A percentile compares a stretch with the other conserved stretches of the same genome.
These are phyloP conservation scores for Collybiopsis confluens DNA, from an alignment of 768 basidiomycete genomes.

Conservation along the genomic window DNA sequence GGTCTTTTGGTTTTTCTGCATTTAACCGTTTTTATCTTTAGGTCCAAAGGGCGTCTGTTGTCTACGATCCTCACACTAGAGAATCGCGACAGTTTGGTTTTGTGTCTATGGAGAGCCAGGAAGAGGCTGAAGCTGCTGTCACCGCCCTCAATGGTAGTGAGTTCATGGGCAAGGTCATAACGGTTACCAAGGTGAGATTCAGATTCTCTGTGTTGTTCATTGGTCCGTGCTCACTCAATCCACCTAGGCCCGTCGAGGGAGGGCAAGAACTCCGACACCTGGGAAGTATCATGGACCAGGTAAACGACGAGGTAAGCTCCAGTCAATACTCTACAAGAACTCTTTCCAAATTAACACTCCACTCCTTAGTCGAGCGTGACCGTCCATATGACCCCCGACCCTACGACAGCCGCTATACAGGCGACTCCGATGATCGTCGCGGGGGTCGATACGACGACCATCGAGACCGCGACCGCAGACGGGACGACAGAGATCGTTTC, in stretches of 20 bases:
- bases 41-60: slow-evolving; percentile 70
- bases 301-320: slow-evolving; percentile 57
- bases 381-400: slow-evolving; percentile 90
- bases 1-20: too few relatives aligned
- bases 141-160: slow-evolving; percentile 80
- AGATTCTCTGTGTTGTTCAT: neutral
- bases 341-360: neutral
- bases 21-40: slow-evolving; percentile 26
- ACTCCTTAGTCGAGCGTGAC: slow-evolving; percentile 44
- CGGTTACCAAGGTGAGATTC: slow-evolving; percentile 73
- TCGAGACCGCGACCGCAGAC: neutral
- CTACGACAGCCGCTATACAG: slow-evolving; percentile 81
- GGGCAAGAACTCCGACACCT: slow-evolving; percentile 92
- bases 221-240: neutral
- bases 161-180: slow-evolving; percentile 80
- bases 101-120: slow-evolving; percentile 74
- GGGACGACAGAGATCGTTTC: neutral
- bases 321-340: too few relatives aligned
- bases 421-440: slow-evolving; percentile 17
- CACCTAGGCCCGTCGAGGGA: slow-evolving; percentile 74
- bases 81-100: slow-evolving; percentile 76
- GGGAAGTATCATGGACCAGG: slow-evolving; percentile 94
- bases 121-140: slow-evolving; percentile 91
- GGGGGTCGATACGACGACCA: neutral
- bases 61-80: slow-evolving; percentile 72